Base-by-base conservation (phyloP, 352 stramenopile species). In the Phytophthora tubulina region DNA sequence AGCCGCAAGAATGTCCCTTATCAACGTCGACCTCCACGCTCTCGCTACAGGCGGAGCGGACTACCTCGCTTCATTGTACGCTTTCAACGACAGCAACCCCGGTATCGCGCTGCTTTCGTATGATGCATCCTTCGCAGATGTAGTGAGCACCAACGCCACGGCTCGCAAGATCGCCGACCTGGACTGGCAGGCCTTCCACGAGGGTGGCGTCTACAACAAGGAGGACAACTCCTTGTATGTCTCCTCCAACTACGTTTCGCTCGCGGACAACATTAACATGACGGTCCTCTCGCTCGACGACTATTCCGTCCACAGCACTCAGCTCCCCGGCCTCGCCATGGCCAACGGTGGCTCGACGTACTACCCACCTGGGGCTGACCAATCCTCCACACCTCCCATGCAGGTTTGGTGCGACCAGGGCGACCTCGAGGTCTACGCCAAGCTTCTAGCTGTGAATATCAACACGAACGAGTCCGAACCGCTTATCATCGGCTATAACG, bases 401-500 rank as follows among this genome's bases (percentile, higher is more conserved):
- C 65, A 73, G 42, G 60, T 73, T 3, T 73, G 65, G 65, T 73
- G 65, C 30, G 65, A 73, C 35, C 65, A 73, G 15, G 65, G 65
- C 6, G 49, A 73, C 44, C 51, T 73, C 31, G 44, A 67, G 4
- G 42, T 27, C 32, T 67, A 67, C 41, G 38, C 49, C 2, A 54
- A 67, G 21, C 65, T 72, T 30, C 56, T 72, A 9, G 65, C 65
- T 11, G 65, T 72, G 32, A 49, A 72, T 36, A 50, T 67, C 41
- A 72, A 63, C 42, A 72, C 65, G 33, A 72, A 72, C 30, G 42
- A 62, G 50, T 67, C 65, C 4, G 65, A 72, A 41, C 9, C 65
- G 13, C 36, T 72, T 35, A 48, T 57, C 50, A 67, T 63, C 50
- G 35, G 57, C 56, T 72, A 63, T 27, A 73, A 68, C 38, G 65